These are phyloP conservation scores for Claviceps sp. DNA, from an alignment of 2,329 filamentous ascomycete genomes.

Conservation along the genomic window DNA sequence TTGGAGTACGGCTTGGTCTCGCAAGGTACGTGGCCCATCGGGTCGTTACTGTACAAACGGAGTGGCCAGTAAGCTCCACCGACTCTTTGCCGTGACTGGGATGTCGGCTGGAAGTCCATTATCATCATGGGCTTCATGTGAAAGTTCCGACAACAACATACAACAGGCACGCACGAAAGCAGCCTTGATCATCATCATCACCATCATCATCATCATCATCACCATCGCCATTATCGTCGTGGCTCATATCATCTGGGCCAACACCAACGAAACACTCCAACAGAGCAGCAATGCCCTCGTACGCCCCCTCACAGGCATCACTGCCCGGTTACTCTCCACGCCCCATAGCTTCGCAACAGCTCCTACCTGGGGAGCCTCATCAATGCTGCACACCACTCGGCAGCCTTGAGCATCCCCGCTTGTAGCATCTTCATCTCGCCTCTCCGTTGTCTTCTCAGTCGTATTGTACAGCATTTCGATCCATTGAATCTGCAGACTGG, in stretches of 20 bases:
- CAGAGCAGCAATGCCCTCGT: background rate
- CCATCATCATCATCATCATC: background rate
- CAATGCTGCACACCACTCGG: conserved; percentile 20
- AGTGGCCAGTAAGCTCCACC: too few species aligned
- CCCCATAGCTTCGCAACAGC: conserved; percentile 13
- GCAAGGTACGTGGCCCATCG: too few species aligned
- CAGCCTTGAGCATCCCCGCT: conserved; percentile 9
- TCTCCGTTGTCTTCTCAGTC: conserved; percentile 11
- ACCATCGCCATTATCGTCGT: background rate
- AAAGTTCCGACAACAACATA: too few species aligned
- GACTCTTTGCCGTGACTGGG: background rate
- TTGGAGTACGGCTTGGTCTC: too few species aligned
- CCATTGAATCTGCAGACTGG: conserved; percentile 48
- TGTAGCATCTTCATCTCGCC: background rate
- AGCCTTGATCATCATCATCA: background rate
- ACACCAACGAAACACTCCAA: background rate
- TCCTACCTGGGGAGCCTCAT: conserved; percentile 17
- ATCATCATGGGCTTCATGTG: too few species aligned
- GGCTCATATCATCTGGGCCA: background rate
- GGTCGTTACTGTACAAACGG: too few species aligned
- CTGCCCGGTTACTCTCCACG: conserved; percentile 5
- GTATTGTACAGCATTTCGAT: conserved; percentile 45
- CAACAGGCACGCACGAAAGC: too few species aligned
- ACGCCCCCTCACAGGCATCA: background rate
- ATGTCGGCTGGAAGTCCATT: background rate